Evolutionary conservation across 1,284 basidiomycete genomes (phyloP).

Genomic region (Xerocomus nothofagi): DNA sequence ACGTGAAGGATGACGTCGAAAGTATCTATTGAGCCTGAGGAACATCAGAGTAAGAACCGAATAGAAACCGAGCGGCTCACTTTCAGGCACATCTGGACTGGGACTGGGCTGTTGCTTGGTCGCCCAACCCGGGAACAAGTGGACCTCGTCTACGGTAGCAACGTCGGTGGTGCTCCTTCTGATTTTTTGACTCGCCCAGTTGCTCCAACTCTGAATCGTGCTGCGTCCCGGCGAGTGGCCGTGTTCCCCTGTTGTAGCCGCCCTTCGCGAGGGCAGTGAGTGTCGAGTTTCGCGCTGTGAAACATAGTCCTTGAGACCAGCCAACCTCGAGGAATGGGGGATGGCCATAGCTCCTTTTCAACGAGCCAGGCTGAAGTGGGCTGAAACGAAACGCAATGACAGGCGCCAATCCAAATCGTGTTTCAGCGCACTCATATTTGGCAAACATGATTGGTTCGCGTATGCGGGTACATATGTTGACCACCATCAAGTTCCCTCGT

Average conservation of each 20-base stretch:
- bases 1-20: conserved; percentile 74
- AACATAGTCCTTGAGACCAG: conserved; percentile 45
- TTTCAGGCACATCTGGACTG: conserved; percentile 6
- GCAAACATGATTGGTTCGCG: neutral
- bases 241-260: conserved; percentile 12
- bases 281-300: conserved; percentile 37
- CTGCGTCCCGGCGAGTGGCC: conserved; percentile 15
- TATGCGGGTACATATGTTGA: conserved; percentile 5
- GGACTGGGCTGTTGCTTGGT: conserved; percentile 11
- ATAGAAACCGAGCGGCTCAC: conserved; percentile 14
- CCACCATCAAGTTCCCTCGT: neutral
- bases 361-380: conserved; percentile 1
- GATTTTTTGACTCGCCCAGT: conserved; percentile 52
- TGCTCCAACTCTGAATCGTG: conserved; percentile 40
- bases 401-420: neutral
- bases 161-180: conserved; percentile 22
- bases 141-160: conserved; percentile 33
- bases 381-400: conserved; percentile 12
- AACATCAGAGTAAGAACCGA: neutral
- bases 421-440: neutral
- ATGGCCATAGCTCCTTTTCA: too few species aligned
- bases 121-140: conserved; percentile 39
- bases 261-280: conserved; percentile 18
- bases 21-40: conserved; percentile 37
- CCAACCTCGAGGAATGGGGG: conserved; percentile 35